Evolutionary conservation across 306 rosid genomes (phyloP).

Genomic region (Fragaria ananassa): DNA sequence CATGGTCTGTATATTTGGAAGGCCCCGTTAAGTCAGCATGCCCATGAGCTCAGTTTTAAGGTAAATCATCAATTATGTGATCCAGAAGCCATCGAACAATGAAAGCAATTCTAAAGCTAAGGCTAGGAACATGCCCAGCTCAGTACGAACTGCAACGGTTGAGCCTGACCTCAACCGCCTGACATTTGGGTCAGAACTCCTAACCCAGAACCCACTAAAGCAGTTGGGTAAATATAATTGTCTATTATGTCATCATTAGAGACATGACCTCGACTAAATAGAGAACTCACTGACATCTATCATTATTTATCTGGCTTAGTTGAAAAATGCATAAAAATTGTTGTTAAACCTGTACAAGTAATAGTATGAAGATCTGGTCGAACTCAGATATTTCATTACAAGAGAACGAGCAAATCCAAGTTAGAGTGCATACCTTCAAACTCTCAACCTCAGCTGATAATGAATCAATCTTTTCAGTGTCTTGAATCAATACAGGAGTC

Average conservation of each 20-base stretch:
- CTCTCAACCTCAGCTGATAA: conserved; percentile 71
- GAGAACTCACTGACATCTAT: background rate
- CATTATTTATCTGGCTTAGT: background rate
- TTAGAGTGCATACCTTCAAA: conserved; percentile 60
- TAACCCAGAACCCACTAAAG: background rate
- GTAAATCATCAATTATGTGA: conserved; percentile 5
- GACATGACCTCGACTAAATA: background rate
- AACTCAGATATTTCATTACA: conserved; percentile 9
- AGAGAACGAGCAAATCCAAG: background rate
- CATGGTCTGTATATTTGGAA: conserved; percentile 48
- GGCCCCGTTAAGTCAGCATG: conserved; percentile 26
- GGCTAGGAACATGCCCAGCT: background rate
- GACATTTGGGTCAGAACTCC: background rate
- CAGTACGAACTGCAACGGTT: background rate
- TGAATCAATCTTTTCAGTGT: conserved; percentile 82
- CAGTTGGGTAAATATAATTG: background rate
- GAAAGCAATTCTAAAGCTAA: background rate
- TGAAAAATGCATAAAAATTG: background rate
- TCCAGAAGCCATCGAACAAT: background rate
- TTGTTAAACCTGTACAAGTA: background rate
- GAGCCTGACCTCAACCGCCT: conserved; percentile 2
- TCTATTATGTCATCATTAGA: background rate
- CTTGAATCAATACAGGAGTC: conserved; percentile 90
- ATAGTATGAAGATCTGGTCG: background rate
- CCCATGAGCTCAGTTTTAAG: conserved; percentile 17